These are phyloP conservation scores for Yarrowia sp. DNA, from an alignment of 805 yeast genomes.

Conservation along the genomic window DNA sequence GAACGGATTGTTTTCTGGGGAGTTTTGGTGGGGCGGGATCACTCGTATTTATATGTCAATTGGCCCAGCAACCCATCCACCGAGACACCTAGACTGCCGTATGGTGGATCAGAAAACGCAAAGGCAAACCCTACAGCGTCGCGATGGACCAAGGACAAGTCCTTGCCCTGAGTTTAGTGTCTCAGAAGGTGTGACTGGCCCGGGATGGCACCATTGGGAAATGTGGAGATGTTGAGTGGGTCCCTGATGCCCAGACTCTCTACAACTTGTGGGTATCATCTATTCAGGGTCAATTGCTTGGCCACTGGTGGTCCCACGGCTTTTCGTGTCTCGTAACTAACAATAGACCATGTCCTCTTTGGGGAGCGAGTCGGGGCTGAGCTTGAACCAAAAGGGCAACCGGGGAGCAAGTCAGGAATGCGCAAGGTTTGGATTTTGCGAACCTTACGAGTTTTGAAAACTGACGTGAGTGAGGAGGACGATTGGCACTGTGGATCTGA, in stretches of 20 bases:
- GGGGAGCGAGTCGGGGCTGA: conserved; percentile 7
- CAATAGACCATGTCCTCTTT: conserved; percentile 3
- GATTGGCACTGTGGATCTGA: neutral
- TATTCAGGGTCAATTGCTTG: neutral
- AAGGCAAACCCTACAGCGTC: conserved; percentile 20
- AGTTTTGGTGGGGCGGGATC: neutral
- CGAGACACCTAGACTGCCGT: conserved; percentile 16
- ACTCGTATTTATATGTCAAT: conserved; percentile 17
- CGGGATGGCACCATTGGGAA: neutral
- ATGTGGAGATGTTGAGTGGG: too few species aligned
- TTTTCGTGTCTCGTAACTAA: neutral
- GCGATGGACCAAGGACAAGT: neutral
- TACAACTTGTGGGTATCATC: too few species aligned
- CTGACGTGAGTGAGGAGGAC: neutral
- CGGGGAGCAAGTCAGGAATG: conserved; percentile 23
- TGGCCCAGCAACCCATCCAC: conserved; percentile 1
- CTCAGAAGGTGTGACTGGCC: neutral
- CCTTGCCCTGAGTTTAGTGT: conserved; percentile 21
- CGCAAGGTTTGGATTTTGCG: conserved; percentile 4
- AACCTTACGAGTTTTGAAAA: neutral
- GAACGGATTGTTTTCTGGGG: neutral
- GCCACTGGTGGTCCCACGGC: neutral
- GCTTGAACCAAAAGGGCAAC: conserved; percentile 16
- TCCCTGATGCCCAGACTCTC: too few species aligned
- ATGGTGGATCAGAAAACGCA: conserved; percentile 3